phyloP scores from a whole-genome alignment of 345 rosid species.

The Arabidopsis thaliana region DNA sequence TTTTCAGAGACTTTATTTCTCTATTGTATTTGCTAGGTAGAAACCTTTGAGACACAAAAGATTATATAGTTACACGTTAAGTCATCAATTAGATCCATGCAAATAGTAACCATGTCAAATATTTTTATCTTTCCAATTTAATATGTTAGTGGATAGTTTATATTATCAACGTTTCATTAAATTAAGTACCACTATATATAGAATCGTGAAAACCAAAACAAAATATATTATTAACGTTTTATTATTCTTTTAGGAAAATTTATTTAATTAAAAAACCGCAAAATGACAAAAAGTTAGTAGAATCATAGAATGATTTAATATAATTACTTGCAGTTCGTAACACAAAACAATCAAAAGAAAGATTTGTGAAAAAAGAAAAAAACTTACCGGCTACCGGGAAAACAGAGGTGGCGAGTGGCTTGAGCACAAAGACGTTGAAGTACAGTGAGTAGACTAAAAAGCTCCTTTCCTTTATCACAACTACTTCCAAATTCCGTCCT shows the following conservation, averaged over 20 bases:
- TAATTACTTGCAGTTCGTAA: neutral
- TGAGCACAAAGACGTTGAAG: constrained; percentile 81
- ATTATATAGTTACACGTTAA: neutral
- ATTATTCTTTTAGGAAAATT: neutral
- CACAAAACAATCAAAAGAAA: neutral
- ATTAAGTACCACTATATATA: neutral
- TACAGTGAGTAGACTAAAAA: constrained; percentile 63
- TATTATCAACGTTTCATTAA: neutral
- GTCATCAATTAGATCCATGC: constrained; percentile 28
- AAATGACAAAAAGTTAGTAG: neutral
- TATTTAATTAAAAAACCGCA: neutral
- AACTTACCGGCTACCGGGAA: constrained; percentile 89
- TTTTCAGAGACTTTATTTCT: constrained; percentile 77
- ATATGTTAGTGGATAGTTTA: constrained; percentile 6
- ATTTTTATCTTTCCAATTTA: neutral
- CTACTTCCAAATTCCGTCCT: constrained; percentile 83
- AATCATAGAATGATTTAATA: neutral
- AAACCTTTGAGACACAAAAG: constrained; percentile 51
- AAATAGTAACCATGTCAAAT: constrained; percentile 10
- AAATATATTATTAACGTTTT: neutral
- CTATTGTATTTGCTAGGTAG: constrained; percentile 88
- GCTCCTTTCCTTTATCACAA: constrained; percentile 81
- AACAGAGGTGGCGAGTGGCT: constrained; percentile 78
- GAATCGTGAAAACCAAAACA: neutral
- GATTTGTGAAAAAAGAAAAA: neutral